A percentile compares a stretch with the other conserved stretches of the same genome.
Conservation (phyloP, 768 basidiomycete genomes). For the Mycena metata region DNA sequence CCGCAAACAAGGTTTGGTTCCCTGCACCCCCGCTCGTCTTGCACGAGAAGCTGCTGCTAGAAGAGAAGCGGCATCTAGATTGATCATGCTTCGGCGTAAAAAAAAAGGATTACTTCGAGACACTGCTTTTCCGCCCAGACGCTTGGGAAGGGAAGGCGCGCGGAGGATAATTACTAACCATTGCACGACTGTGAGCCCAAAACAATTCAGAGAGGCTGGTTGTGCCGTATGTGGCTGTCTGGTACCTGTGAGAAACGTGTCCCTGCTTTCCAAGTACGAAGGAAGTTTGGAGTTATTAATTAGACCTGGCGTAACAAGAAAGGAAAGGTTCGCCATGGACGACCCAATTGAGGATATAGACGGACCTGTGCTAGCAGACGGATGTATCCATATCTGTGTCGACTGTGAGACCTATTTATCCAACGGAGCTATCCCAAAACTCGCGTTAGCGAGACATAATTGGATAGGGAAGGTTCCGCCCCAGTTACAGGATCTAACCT, state of each 20-base stretch:
- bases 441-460: too few species aligned
- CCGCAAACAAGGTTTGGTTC: background rate
- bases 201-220: background rate
- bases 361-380: background rate
- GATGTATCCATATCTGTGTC: background rate
- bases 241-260: background rate
- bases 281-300: background rate
- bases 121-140: background rate
- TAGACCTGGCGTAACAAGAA: background rate
- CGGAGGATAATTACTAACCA: background rate
- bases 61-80: background rate
- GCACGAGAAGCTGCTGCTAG: background rate
- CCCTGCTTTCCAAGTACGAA: background rate
- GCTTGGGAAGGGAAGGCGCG: fast-evolving
- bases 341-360: background rate
- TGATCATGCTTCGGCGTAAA: background rate
- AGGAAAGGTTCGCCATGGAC: background rate
- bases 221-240: background rate
- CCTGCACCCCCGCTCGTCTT: background rate
- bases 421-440: too few species aligned
- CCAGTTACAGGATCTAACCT: too few species aligned
- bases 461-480: too few species aligned
- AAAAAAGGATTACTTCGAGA: background rate
- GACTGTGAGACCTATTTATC: too few species aligned
- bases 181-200: background rate